Percentiles rank a stretch among this genome's conserved stretches.
These are phyloP conservation scores for Ophiostoma tasmaniense DNA, from an alignment of 2,329 filamentous ascomycete species.

Conservation along the genomic window DNA sequence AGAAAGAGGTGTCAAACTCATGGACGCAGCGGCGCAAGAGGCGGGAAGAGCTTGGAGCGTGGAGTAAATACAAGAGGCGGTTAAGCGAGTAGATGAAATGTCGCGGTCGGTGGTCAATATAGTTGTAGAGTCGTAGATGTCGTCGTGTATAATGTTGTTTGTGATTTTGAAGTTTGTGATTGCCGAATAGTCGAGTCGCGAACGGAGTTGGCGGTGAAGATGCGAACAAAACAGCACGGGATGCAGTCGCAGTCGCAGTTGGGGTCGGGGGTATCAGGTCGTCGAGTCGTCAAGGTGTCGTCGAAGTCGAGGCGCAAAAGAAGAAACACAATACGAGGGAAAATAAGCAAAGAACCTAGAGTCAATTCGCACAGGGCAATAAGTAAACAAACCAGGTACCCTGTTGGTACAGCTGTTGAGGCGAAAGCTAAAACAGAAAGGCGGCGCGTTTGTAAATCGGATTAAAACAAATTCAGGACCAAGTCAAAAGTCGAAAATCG, in stretches of 20 bases:
- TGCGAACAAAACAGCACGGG: neutral
- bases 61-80: too few species aligned
- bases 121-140: neutral
- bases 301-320: constrained; percentile 6
- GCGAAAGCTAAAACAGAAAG: neutral
- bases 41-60: neutral
- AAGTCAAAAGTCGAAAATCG: neutral
- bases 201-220: neutral
- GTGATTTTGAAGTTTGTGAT: neutral
- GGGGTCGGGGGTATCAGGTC: neutral
- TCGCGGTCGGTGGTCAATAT: constrained; percentile 16
- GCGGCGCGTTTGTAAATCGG: neutral
- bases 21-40: constrained; percentile 36
- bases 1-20: constrained; percentile 40
- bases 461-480: neutral
- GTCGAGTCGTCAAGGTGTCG: neutral
- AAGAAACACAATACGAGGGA: neutral
- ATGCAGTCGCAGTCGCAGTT: neutral
- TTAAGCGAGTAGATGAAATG: constrained; percentile 1
- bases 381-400: neutral
- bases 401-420: neutral
- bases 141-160: neutral
- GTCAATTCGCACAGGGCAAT: neutral
- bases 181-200: neutral
- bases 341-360: neutral